A percentile compares a stretch with the other conserved stretches of the same genome.
These are phyloP conservation scores for Terfezia claveryi DNA, from an alignment of 495 filamentous ascomycete species.

Conservation along the genomic window DNA sequence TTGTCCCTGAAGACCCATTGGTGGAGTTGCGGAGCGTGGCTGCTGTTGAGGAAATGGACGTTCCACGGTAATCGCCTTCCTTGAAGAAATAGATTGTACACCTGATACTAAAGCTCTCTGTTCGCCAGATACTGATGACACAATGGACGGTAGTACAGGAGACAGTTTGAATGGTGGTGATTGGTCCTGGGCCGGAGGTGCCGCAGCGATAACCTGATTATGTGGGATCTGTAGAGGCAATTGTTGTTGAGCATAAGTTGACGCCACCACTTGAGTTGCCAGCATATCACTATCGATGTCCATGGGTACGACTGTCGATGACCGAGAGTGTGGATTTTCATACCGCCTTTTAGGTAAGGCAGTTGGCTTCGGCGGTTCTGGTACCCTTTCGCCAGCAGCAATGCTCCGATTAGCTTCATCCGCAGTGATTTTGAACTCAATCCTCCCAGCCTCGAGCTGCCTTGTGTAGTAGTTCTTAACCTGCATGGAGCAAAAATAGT, in stretches of 20 bases:
- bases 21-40: background rate
- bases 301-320: slow-evolving; percentile 1
- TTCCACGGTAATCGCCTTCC: background rate
- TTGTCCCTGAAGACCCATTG: background rate
- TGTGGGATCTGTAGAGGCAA: slow-evolving; percentile 1
- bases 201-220: background rate
- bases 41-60: background rate
- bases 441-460: slow-evolving; percentile 44
- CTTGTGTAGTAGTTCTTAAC: slow-evolving; percentile 83
- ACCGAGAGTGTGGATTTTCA: slow-evolving; percentile 2
- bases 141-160: background rate
- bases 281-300: slow-evolving; percentile 4
- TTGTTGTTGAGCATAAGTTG: background rate
- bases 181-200: background rate
- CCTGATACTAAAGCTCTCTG: too few relatives aligned
- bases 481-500: slow-evolving; percentile 24
- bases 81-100: background rate
- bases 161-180: background rate
- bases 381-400: slow-evolving; percentile 8
- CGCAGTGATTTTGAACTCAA: slow-evolving; percentile 42
- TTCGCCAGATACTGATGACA: background rate
- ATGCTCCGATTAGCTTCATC: slow-evolving; percentile 47
- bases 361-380: slow-evolving; percentile 15
- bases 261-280: background rate
- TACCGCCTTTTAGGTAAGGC: slow-evolving; percentile 18